Evolutionary conservation across 2,329 filamentous ascomycete species (phyloP).

Genomic region (Calonectria crousiana): DNA sequence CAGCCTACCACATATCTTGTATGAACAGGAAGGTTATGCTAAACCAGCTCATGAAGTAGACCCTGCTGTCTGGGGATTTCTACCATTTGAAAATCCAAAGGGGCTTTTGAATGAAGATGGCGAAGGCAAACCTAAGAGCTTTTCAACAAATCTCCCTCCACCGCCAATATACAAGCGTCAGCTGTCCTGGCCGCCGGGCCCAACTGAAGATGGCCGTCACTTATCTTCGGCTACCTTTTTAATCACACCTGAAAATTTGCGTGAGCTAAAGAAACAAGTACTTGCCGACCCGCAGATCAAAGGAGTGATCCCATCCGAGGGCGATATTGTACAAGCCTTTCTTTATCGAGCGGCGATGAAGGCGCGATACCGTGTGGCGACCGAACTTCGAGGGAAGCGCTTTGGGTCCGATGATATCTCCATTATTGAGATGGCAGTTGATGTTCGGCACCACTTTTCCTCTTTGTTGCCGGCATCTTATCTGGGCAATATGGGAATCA

Average conservation of each 20-base stretch:
- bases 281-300: slow-evolving; percentile 39
- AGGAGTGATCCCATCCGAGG: slow-evolving; percentile 38
- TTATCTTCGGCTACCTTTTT: slow-evolving; percentile 38
- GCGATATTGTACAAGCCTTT: slow-evolving; percentile 55
- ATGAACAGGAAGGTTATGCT: slow-evolving; percentile 41
- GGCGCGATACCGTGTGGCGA: slow-evolving; percentile 49
- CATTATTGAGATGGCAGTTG: slow-evolving; percentile 50
- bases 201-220: slow-evolving; percentile 38
- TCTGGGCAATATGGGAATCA: slow-evolving; percentile 39
- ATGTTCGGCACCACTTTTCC: slow-evolving; percentile 46
- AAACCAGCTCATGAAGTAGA: slow-evolving; percentile 40
- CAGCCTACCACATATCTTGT: slow-evolving; percentile 42
- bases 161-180: background rate
- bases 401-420: slow-evolving; percentile 39
- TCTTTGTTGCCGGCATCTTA: slow-evolving; percentile 43
- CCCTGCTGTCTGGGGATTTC: slow-evolving; percentile 41
- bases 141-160: background rate
- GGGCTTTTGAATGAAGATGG: slow-evolving; percentile 35
- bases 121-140: background rate
- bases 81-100: background rate
- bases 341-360: slow-evolving; percentile 50
- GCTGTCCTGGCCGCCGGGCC: background rate
- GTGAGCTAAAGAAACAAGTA: slow-evolving; percentile 46
- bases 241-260: slow-evolving; percentile 45
- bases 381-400: slow-evolving; percentile 29